Percentiles rank a stretch among this genome's conserved stretches.
Evolutionary conservation across 306 rosid species (phyloP).

Genomic region (Prunus salicina): DNA sequence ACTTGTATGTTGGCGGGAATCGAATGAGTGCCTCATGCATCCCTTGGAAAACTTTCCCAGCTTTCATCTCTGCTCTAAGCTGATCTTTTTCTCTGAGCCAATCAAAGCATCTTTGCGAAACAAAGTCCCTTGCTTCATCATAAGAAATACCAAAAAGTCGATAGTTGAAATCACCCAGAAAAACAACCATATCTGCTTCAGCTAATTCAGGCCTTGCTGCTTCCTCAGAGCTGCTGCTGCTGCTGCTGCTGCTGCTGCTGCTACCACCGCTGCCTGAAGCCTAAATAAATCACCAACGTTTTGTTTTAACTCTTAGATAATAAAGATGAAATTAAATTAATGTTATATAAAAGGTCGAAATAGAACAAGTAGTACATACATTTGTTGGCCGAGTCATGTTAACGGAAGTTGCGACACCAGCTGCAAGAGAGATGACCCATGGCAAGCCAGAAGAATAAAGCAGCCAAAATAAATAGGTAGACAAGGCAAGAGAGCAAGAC

Average conservation of each 20-base stretch:
- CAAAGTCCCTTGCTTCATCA: constrained; percentile 98
- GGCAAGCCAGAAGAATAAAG: constrained; percentile 98
- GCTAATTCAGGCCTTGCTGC: constrained; percentile 89
- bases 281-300: constrained; percentile 37
- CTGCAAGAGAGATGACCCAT: constrained; percentile 80
- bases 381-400: constrained; percentile 64
- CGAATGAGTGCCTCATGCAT: constrained; percentile 93
- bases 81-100: constrained; percentile 99
- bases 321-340: constrained; percentile 9
- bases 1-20: constrained; percentile 98
- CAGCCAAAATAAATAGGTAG: constrained; percentile 88
- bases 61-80: constrained; percentile 94
- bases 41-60: constrained; percentile 97
- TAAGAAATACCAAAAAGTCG: constrained; percentile 96
- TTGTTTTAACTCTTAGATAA: constrained; percentile 12
- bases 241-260: constrained; percentile 35
- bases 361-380: constrained; percentile 40
- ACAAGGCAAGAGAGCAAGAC: constrained; percentile 85
- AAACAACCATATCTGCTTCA: constrained; percentile 93
- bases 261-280: not conserved
- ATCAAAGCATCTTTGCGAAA: constrained; percentile 98
- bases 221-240: constrained; percentile 49
- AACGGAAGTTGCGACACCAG: constrained; percentile 82
- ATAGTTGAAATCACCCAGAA: constrained; percentile 92
- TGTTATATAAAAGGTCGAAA: not conserved